Evolutionary conservation across 1,139 yeast genomes (phyloP), one percentile per base, ranked within the genome.

Genomic region (Nematodospora anomalae): DNA sequence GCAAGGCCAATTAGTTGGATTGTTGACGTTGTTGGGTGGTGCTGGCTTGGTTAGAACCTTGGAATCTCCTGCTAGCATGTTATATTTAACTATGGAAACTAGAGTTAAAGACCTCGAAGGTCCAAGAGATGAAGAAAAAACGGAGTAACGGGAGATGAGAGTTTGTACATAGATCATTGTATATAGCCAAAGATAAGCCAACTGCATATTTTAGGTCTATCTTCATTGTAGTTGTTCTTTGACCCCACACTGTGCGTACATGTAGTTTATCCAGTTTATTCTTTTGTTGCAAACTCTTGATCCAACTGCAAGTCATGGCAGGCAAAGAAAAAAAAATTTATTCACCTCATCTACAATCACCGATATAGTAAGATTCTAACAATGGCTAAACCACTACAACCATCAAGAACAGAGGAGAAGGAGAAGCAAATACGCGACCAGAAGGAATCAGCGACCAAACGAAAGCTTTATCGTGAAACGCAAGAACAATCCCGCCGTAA

Each of bases 21-120:
- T 88, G 42, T 77, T 90, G 57, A 82, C 90, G 11, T 66, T 84
- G 40, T 73, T 86, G 45, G 87, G 96, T 43, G 97, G 97, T 53
- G 94, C 89, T 30, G 95, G 95, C 3, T 73, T 90, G 57, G 95
- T 86, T 5, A 78, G 78, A 61, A 86, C 96, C 18, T 73, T 90
- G 59, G 83, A 85, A 61, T 62, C 85, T 20, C 70, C 87, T 13
- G 66, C 85, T 21, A 79, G 79, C 47, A 64, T 69, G 43, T 74
- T 90, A 50, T 86, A 86, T 52, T 69, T 89, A 59, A 85, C 95
- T 6, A 63, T 89, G 62, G 80, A 81, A 43, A 71, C 80, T 46
- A 80, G 81, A 51, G 60, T 69, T 44, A 64, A 76, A 59, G 74
- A 74, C 44, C 53, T 71, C 37, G 53, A 43, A 27, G 46, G 21